phyloP scores from a whole-genome alignment of 345 rosid species.

The Camelina sativa region DNA sequence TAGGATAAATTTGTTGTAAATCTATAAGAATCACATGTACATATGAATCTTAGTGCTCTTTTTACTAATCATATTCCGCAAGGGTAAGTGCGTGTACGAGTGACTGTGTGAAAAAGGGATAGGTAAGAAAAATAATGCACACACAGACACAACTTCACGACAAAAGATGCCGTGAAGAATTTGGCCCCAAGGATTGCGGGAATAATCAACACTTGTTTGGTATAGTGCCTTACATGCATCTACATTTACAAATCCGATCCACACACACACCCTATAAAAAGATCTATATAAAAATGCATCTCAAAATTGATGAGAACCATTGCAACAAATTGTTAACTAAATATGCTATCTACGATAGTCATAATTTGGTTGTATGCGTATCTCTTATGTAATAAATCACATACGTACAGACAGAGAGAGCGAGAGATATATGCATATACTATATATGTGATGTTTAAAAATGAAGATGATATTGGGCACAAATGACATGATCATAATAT shows the following conservation, averaged over 20 bases:
- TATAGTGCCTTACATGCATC: constrained; percentile 33
- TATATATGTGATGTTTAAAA: neutral
- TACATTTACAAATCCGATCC: neutral
- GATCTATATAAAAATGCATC: neutral
- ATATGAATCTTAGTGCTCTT: constrained; percentile 26
- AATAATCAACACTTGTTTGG: constrained; percentile 44
- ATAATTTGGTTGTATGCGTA: constrained; percentile 2
- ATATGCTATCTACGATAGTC: neutral
- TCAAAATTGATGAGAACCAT: constrained; percentile 7
- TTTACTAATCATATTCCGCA: constrained; percentile 25
- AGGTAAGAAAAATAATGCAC: constrained; percentile 36
- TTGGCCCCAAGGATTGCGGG: constrained; percentile 38
- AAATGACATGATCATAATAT: constrained; percentile 26
- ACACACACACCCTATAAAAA: neutral
- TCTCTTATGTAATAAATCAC: constrained; percentile 14
- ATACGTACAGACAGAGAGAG: neutral
- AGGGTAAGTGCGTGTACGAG: constrained; percentile 41
- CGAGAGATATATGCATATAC: neutral
- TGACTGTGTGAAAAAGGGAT: constrained; percentile 20
- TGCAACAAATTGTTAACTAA: neutral
- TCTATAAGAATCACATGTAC: constrained; percentile 27
- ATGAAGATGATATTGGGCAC: neutral
- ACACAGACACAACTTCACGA: constrained; percentile 39
- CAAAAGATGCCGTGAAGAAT: constrained; percentile 43
- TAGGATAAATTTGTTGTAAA: neutral